Evolutionary conservation across 495 filamentous ascomycete species (phyloP).

Genomic region (Chaetomium cochliodes): DNA sequence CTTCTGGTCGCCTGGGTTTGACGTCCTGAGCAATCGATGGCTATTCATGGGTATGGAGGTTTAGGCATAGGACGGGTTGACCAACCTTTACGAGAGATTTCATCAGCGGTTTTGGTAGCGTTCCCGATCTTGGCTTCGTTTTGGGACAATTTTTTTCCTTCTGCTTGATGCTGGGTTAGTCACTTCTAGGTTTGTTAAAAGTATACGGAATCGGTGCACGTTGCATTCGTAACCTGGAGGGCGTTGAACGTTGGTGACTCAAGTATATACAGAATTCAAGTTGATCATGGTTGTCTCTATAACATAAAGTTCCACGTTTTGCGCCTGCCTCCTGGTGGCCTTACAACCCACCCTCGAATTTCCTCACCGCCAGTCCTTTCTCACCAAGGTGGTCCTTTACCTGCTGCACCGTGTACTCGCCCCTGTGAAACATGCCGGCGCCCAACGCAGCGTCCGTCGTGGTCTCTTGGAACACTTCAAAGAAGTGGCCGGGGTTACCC

Average conservation of each 20-base stretch:
- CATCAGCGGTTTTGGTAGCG: background rate
- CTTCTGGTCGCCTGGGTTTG: constrained; percentile 59
- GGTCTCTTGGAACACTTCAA: constrained; percentile 83
- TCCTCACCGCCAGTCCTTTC: constrained; percentile 70
- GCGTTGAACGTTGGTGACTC: background rate
- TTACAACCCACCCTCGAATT: constrained; percentile 59
- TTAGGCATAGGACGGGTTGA: constrained; percentile 46
- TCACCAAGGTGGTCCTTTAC: constrained; percentile 82
- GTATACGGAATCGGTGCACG: background rate
- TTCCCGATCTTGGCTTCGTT: background rate
- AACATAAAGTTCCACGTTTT: background rate
- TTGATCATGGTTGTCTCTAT: background rate
- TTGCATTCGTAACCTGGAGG: background rate
- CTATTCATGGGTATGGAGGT: constrained; percentile 83
- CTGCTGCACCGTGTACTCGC: constrained; percentile 89
- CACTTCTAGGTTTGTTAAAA: background rate
- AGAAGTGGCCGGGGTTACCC: constrained; percentile 84
- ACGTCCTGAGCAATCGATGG: constrained; percentile 70
- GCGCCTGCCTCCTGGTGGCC: background rate
- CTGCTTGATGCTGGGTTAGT: background rate
- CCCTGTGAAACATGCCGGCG: constrained; percentile 95
- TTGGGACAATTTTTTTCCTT: background rate
- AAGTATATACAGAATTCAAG: background rate
- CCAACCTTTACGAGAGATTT: constrained; percentile 1
- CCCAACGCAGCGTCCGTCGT: constrained; percentile 88